These are phyloP conservation scores for Fusarium citri DNA, from an alignment of 2,329 filamentous ascomycete genomes.

Conservation along the genomic window DNA sequence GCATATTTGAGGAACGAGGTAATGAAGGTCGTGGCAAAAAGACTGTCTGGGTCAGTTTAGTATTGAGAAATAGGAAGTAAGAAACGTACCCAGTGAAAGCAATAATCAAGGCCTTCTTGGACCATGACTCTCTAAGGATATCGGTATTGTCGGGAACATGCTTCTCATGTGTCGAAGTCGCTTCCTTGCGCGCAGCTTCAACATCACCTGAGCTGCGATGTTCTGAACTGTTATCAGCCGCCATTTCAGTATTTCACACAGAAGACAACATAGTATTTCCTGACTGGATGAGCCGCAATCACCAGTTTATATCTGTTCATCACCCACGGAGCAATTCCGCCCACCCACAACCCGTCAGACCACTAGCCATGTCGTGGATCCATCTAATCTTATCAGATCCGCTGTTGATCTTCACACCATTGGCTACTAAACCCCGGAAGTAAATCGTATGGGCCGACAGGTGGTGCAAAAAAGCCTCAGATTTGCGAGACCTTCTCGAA, in stretches of 20 bases:
- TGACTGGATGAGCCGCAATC: background rate
- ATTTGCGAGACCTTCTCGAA: background rate
- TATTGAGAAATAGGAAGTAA: rapidly evolving
- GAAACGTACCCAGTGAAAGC: constrained; percentile 38
- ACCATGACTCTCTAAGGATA: constrained; percentile 44
- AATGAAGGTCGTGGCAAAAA: constrained; percentile 50
- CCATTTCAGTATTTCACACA: constrained; percentile 1
- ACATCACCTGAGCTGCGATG: constrained; percentile 29
- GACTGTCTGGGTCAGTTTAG: constrained; percentile 17
- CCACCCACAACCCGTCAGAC: constrained; percentile 18
- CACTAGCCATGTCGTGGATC: background rate
- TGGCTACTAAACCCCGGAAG: background rate
- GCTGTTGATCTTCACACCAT: background rate
- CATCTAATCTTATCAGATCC: constrained; percentile 47
- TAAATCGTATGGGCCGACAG: constrained; percentile 4
- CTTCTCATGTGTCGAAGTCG: background rate
- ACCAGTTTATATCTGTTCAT: background rate
- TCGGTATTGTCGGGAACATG: constrained; percentile 23
- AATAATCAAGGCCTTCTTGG: constrained; percentile 39
- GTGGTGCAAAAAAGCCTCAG: constrained; percentile 5
- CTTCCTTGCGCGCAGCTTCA: constrained; percentile 17
- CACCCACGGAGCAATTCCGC: constrained; percentile 26
- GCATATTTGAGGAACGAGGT: constrained; percentile 49
- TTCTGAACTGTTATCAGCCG: constrained; percentile 8
- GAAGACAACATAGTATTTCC: rapidly evolving